These are phyloP conservation scores for Sisymbrium altissimum DNA, from an alignment of 345 rosid genomes.

Conservation along the genomic window DNA sequence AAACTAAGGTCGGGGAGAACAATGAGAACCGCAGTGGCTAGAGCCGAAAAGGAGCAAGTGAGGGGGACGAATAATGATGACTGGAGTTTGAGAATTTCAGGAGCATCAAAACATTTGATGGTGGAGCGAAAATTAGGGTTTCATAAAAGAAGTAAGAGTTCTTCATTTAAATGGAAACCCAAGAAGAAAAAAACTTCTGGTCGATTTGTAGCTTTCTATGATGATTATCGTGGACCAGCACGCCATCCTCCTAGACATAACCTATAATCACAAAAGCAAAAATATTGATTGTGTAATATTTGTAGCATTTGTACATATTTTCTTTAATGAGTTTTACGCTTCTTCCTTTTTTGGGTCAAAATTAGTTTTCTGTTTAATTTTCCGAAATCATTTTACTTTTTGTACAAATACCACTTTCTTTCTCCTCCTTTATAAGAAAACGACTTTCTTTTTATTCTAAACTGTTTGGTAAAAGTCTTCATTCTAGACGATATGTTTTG, in stretches of 20 bases:
- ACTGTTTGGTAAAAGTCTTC: slow-evolving; percentile 8
- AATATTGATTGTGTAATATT: slow-evolving; percentile 3
- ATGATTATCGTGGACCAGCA: slow-evolving; percentile 31
- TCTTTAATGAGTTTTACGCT: background rate
- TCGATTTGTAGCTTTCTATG: slow-evolving; percentile 20
- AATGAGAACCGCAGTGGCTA: background rate
- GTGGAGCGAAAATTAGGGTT: slow-evolving; percentile 21
- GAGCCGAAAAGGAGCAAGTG: background rate
- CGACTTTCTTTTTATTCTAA: background rate
- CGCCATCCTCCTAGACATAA: slow-evolving; percentile 29
- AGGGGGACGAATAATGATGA: background rate
- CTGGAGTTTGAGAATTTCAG: background rate
- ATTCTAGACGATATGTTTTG: slow-evolving; percentile 19
- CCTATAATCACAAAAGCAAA: slow-evolving; percentile 6
- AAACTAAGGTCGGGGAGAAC: slow-evolving; percentile 14
- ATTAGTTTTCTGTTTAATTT: background rate
- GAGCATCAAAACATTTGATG: slow-evolving; percentile 4
- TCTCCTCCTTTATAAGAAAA: background rate
- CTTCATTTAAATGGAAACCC: slow-evolving; percentile 23
- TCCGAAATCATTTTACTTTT: background rate
- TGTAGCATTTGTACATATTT: background rate
- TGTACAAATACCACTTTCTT: background rate
- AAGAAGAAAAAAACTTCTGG: slow-evolving; percentile 21
- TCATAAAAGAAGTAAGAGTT: slow-evolving; percentile 23
- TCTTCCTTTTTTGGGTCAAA: background rate